Conservation (phyloP, 1,284 basidiomycete species). For the Marasmius sp. region DNA sequence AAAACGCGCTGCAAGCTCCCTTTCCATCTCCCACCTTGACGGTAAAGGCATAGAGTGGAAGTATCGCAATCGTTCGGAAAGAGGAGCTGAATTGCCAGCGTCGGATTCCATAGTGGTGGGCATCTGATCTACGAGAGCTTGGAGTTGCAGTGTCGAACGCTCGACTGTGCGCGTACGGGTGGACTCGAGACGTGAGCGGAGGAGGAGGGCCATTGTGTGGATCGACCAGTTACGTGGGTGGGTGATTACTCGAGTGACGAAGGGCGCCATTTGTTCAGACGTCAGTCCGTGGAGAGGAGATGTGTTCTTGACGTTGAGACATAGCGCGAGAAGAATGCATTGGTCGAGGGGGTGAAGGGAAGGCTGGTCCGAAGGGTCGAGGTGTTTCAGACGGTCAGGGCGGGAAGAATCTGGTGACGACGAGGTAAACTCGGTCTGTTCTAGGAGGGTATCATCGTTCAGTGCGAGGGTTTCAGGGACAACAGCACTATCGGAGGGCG, state of each 20-base stretch:
- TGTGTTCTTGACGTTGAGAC: slow-evolving; percentile 86
- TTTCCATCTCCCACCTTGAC: slow-evolving; percentile 89
- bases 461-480: slow-evolving; percentile 81
- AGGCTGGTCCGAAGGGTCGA: slow-evolving; percentile 86
- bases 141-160: slow-evolving; percentile 84
- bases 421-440: slow-evolving; percentile 89
- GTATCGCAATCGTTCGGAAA: slow-evolving; percentile 74
- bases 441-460: slow-evolving; percentile 96
- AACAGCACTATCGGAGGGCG: slow-evolving; percentile 7
- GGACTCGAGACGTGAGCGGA: slow-evolving; percentile 87
- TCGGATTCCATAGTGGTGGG: slow-evolving; percentile 53
- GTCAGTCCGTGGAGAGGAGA: slow-evolving; percentile 88
- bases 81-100: slow-evolving; percentile 49
- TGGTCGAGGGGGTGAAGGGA: slow-evolving; percentile 89
- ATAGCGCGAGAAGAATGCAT: slow-evolving; percentile 85
- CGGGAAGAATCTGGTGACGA: slow-evolving; percentile 44
- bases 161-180: slow-evolving; percentile 88
- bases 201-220: slow-evolving; percentile 90
- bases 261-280: slow-evolving; percentile 86
- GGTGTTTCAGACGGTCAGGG: slow-evolving; percentile 50
- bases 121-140: slow-evolving; percentile 94
- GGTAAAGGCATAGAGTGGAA: slow-evolving; percentile 81
- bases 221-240: slow-evolving; percentile 93
- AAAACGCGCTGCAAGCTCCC: slow-evolving; percentile 83
- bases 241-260: slow-evolving; percentile 81